Conservation (phyloP, 2,329 filamentous ascomycete species). For the Fusarium tuaranense region DNA sequence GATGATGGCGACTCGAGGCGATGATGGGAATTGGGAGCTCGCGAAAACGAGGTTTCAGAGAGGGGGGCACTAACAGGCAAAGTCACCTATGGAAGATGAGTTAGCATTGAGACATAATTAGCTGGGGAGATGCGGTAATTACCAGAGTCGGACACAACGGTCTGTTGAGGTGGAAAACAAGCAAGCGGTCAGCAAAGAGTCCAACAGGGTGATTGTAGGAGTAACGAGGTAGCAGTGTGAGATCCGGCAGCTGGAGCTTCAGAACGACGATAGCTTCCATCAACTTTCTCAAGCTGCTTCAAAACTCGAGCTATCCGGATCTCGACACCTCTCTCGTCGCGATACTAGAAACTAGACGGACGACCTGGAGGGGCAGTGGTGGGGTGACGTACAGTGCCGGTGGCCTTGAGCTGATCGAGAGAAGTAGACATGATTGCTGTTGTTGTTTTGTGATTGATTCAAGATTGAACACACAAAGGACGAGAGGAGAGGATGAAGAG, state of each 20-base stretch:
- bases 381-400: conserved; percentile 85
- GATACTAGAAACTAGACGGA: conserved; percentile 15
- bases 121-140: conserved; percentile 55
- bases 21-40: conserved; percentile 10
- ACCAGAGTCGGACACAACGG: conserved; percentile 97
- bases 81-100: conserved; percentile 70
- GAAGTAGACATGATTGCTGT: conserved; percentile 78
- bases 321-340: conserved; percentile 15
- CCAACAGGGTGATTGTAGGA: conserved; percentile 5
- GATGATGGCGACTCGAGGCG: not conserved
- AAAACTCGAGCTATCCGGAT: conserved; percentile 12
- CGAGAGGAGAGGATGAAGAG: conserved; percentile 15
- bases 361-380: conserved; percentile 48
- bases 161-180: conserved; percentile 61
- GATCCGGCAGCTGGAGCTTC: not conserved
- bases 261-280: not conserved
- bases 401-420: conserved; percentile 96
- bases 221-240: not conserved
- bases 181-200: conserved; percentile 39
- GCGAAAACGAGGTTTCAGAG: conserved; percentile 8
- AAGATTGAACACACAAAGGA: conserved; percentile 16
- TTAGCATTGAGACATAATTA: conserved; percentile 44
- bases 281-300: conserved; percentile 9
- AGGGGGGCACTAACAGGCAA: conserved; percentile 72
- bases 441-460: conserved; percentile 31